These are phyloP conservation scores for Heliamphora pulchella DNA, from an alignment of 179 eudicot genomes.

Conservation along the genomic window DNA sequence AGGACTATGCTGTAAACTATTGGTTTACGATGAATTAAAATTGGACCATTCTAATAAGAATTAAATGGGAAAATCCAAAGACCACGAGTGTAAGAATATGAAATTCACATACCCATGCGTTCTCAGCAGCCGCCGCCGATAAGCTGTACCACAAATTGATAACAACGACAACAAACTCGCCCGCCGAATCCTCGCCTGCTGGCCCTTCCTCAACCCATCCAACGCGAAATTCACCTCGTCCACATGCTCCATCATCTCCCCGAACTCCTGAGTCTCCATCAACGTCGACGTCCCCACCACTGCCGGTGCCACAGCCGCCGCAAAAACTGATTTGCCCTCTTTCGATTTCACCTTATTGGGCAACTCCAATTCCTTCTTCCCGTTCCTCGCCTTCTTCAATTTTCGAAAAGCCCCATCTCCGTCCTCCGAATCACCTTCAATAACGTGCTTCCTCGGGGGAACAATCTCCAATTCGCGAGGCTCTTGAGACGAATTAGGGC, in stretches of 20 bases:
- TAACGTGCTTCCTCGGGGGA: slow-evolving; percentile 23
- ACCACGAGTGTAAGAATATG: background rate
- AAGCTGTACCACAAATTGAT: slow-evolving; percentile 52
- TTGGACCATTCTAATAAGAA: background rate
- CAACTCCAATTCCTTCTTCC: slow-evolving; percentile 25
- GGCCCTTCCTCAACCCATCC: slow-evolving; percentile 73
- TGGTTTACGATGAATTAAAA: background rate
- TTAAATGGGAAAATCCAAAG: background rate
- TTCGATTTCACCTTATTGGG: slow-evolving; percentile 15
- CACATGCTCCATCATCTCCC: slow-evolving; percentile 93
- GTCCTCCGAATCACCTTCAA: slow-evolving; percentile 14
- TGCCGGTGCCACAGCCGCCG: background rate
- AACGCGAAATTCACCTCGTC: slow-evolving; percentile 88
- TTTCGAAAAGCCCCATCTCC: slow-evolving; percentile 19
- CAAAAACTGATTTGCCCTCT: background rate
- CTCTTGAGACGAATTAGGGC: slow-evolving; percentile 25
- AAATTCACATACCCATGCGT: slow-evolving; percentile 64
- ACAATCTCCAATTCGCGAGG: slow-evolving; percentile 29
- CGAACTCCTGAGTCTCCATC: slow-evolving; percentile 93
- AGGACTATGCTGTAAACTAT: background rate
- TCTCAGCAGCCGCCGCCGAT: slow-evolving; percentile 59
- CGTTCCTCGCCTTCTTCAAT: slow-evolving; percentile 37
- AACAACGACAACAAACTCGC: slow-evolving; percentile 75
- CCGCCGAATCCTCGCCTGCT: slow-evolving; percentile 48
- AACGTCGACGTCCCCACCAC: slow-evolving; percentile 37